Base-by-base conservation (phyloP, 768 basidiomycete genomes). In the Jaapia argillacea region DNA sequence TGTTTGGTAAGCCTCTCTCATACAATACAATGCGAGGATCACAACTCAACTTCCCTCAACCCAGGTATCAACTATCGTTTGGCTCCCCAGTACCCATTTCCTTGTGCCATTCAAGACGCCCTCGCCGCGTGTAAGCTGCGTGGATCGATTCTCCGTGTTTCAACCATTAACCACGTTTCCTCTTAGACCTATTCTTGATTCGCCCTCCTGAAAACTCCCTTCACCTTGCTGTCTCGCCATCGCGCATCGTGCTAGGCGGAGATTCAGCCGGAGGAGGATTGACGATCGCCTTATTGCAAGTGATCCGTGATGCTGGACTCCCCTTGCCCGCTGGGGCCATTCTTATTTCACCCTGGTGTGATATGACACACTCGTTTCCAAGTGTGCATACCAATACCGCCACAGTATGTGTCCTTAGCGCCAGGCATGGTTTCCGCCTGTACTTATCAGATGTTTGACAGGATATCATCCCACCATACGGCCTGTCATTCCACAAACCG, bases 31-130 rank as follows among this genome's bases (percentile, higher is more conserved):
- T 5, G 23, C 20, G 4, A 42, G 36, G 36, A 35, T 6, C 13
- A 40, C 33, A 24, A 12, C 27, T 24, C 12, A 38, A 6, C 31
- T 45, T 18, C 33, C 23, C 62, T 43, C 51, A 53, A 50, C 24
- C 7, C 47, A 85, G 83, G 84, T 45, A 70, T 88, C 43, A 84
- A 85, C 49, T 88, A 88, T 54, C 75, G 85, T 28, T 75, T 93
- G n/a, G 85, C 93, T 12, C 94, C 94, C 0, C 94, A 97, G 62
- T 98, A 94, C 53, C 94, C 94, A 1, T 97, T 96, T 58, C 94
- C 94, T 12, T 90, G 88, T 50, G 88, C 83, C 1, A 62, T 97
- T 5, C 92, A 96, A 53, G 94, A 98, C 59, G 66, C 81, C 25
- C 56, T 98, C 7, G 87, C 94, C 2, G 82, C 91, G 5, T 98